These are phyloP conservation scores for Cyberlindnera xylosilytica DNA, from an alignment of 805 yeast genomes.

Conservation along the genomic window DNA sequence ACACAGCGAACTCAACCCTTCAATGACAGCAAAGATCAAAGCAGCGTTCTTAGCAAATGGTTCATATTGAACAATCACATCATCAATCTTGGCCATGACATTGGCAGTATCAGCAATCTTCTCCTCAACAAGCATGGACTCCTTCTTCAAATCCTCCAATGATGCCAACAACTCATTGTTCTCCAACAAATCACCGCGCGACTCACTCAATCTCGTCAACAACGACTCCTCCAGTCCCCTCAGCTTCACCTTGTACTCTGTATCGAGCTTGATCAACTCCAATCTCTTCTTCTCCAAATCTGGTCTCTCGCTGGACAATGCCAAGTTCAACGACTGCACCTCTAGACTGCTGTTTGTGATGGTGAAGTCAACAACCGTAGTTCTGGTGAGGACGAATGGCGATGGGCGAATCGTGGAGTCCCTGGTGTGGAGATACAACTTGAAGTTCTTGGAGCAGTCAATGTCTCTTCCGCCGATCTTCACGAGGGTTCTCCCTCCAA, in stretches of 20 bases:
- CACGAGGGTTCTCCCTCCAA: conserved; percentile 70
- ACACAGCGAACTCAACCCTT: conserved; percentile 39
- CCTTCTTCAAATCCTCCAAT: conserved; percentile 62
- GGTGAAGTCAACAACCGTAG: conserved; percentile 65
- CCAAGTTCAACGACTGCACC: conserved; percentile 54
- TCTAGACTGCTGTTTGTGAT: conserved; percentile 68
- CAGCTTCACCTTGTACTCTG: conserved; percentile 56
- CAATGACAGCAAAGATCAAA: conserved; percentile 44
- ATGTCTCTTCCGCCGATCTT: conserved; percentile 59
- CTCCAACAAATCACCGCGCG: conserved; percentile 64
- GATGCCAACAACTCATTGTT: conserved; percentile 56
- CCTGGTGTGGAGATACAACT: conserved; percentile 55
- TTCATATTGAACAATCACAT: conserved; percentile 42
- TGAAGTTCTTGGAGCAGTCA: conserved; percentile 65
- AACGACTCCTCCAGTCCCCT: conserved; percentile 56
- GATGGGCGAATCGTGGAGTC: conserved; percentile 48
- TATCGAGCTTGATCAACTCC: conserved; percentile 51
- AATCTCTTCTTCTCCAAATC: conserved; percentile 58
- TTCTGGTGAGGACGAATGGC: conserved; percentile 58
- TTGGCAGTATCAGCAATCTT: conserved; percentile 52
- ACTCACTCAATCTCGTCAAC: conserved; percentile 51
- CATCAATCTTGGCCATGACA: conserved; percentile 54
- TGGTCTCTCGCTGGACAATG: conserved; percentile 57
- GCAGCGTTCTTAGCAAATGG: conserved; percentile 58
- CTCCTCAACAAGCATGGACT: conserved; percentile 49